Evolutionary conservation across 2,329 filamentous ascomycete genomes (phyloP).

Genomic region (Hortaea werneckii): DNA sequence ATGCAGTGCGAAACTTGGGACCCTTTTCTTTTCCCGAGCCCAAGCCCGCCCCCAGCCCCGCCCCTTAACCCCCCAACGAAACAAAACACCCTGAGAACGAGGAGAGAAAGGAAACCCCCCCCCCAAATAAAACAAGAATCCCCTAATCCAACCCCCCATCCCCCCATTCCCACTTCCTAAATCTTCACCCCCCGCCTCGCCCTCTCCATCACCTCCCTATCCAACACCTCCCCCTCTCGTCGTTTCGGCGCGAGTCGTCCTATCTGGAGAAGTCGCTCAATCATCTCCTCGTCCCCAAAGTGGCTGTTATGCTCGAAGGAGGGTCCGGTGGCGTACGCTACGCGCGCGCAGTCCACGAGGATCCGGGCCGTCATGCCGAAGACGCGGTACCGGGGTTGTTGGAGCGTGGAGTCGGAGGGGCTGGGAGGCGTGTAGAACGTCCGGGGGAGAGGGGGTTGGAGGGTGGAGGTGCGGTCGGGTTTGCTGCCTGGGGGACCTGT

Average conservation of each 20-base stretch:
- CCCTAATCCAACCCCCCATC: not conserved
- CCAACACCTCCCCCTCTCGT: slow-evolving; percentile 39
- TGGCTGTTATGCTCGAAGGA: slow-evolving; percentile 66
- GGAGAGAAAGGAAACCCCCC: too few species aligned
- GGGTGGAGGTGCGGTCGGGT: slow-evolving; percentile 4
- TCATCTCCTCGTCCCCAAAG: slow-evolving; percentile 58
- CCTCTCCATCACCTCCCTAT: slow-evolving; percentile 26
- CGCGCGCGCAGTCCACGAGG: slow-evolving; percentile 72
- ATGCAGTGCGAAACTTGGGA: too few species aligned
- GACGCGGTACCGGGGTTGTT: slow-evolving; percentile 61
- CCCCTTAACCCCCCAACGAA: too few species aligned
- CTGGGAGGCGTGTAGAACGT: slow-evolving; percentile 21
- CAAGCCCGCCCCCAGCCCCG: too few species aligned
- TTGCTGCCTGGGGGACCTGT: not conserved
- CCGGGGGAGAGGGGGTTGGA: slow-evolving; percentile 20
- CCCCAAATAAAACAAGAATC: not conserved
- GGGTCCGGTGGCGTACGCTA: slow-evolving; percentile 74
- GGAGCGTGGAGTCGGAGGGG: too few species aligned
- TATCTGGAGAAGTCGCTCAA: slow-evolving; percentile 44
- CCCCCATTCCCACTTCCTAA: slow-evolving; percentile 4
- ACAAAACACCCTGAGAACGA: too few species aligned
- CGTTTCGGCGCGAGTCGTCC: slow-evolving; percentile 45
- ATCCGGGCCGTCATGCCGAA: slow-evolving; percentile 94
- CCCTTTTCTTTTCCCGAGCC: too few species aligned
- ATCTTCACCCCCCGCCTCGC: slow-evolving; percentile 23